Conservation (phyloP, 2,329 filamentous ascomycete species). For the Fulvia fulva region DNA sequence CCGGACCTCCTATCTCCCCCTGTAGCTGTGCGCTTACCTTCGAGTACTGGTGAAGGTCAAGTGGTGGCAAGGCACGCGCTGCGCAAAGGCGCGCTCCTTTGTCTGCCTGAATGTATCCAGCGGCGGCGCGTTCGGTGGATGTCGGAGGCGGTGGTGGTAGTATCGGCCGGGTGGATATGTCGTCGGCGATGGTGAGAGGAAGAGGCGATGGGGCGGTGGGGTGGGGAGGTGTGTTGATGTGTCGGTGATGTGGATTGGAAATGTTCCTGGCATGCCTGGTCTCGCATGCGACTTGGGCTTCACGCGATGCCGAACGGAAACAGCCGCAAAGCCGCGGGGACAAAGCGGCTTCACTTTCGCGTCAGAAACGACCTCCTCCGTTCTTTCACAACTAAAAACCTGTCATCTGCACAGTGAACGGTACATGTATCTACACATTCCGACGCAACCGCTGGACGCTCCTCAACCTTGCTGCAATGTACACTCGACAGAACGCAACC, state of each 20-base stretch:
- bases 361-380: too few relatives aligned
- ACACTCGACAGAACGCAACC: too few relatives aligned
- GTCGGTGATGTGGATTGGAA: neutral
- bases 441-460: too few relatives aligned
- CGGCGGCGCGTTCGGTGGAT: neutral
- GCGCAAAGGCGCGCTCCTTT: slow-evolving; percentile 18
- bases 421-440: too few relatives aligned
- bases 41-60: neutral
- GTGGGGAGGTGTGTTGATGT: neutral
- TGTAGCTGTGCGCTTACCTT: neutral
- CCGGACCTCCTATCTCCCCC: neutral
- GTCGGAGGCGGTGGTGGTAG: neutral
- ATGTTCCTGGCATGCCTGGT: neutral
- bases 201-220: neutral
- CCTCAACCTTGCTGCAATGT: too few relatives aligned
- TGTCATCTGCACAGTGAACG: too few relatives aligned
- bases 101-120: neutral
- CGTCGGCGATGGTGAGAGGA: neutral
- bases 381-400: neutral
- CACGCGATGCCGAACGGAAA: neutral
- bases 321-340: neutral
- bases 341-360: neutral
- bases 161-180: neutral
- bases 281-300: neutral
- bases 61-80: slow-evolving; percentile 18